A percentile compares a stretch with the other conserved stretches of the same genome.
Conservation (phyloP, 2,329 filamentous ascomycete genomes). For the Hypoxylon sp. region DNA sequence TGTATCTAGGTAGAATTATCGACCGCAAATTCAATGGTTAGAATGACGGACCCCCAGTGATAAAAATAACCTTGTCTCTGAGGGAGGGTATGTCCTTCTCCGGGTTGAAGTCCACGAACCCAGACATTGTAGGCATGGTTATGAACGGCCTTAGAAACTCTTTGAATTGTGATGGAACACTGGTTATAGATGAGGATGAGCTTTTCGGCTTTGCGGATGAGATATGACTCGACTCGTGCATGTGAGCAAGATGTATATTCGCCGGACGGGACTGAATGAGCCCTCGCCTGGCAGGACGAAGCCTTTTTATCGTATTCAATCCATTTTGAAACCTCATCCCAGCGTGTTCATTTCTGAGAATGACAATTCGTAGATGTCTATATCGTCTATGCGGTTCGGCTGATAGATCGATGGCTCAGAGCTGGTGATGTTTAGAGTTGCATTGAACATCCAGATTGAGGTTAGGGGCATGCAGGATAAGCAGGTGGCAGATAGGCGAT, state of each 20-base stretch:
- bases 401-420: background rate
- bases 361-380: constrained; percentile 1
- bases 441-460: constrained; percentile 1
- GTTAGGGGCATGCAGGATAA: constrained; percentile 47
- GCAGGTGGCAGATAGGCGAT: constrained; percentile 45
- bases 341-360: background rate
- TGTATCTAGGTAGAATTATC: background rate
- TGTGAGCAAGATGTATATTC: background rate
- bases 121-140: constrained; percentile 39
- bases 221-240: background rate
- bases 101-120: constrained; percentile 50
- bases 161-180: background rate
- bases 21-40: background rate
- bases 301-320: constrained; percentile 12
- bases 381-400: background rate
- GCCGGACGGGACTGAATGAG: background rate
- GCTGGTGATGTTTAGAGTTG: constrained; percentile 2
- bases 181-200: background rate
- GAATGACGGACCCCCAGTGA: constrained; percentile 58
- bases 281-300: background rate
- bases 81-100: constrained; percentile 58
- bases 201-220: background rate
- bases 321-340: background rate
- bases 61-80: constrained; percentile 57
- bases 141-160: background rate